Percentiles rank a stretch among this genome's conserved stretches.
phyloP scores from a whole-genome alignment of 768 basidiomycete genomes.

The Cystobasidium onofrii region DNA sequence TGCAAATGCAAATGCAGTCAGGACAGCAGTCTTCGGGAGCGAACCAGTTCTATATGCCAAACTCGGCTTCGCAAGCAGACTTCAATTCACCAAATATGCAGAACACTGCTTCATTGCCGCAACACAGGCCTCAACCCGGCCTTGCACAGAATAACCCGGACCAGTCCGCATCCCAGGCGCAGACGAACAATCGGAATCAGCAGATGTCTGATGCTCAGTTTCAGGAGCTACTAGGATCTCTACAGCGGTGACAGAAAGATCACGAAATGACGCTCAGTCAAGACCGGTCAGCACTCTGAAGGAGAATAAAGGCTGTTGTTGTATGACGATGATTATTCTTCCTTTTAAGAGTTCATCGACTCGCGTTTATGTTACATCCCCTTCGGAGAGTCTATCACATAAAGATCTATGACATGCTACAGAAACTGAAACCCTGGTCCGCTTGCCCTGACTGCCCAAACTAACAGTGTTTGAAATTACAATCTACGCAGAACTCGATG shows the following conservation, averaged over 20 bases:
- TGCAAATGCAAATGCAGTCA: background rate
- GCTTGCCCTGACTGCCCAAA: no score
- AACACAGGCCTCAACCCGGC: background rate
- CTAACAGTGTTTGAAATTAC: no score
- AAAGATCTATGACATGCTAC: no score
- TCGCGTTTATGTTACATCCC: no score
- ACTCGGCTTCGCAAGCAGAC: background rate
- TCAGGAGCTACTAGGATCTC: background rate
- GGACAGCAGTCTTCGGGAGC: background rate
- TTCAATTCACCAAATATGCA: background rate
- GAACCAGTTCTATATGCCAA: background rate
- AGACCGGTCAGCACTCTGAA: no score
- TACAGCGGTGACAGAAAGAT: background rate
- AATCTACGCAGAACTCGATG: no score
- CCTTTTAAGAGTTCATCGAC: no score
- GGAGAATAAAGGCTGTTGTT: no score
- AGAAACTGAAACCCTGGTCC: no score
- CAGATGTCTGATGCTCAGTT: conserved; percentile 8
- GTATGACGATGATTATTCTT: no score
- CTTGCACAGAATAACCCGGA: background rate
- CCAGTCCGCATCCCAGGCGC: background rate
- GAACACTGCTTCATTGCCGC: background rate
- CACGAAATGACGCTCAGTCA: no score
- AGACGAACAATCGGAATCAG: background rate
- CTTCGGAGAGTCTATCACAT: no score